Evolutionary conservation across 345 rosid species (phyloP).

Genomic region (Microcos paniculata): DNA sequence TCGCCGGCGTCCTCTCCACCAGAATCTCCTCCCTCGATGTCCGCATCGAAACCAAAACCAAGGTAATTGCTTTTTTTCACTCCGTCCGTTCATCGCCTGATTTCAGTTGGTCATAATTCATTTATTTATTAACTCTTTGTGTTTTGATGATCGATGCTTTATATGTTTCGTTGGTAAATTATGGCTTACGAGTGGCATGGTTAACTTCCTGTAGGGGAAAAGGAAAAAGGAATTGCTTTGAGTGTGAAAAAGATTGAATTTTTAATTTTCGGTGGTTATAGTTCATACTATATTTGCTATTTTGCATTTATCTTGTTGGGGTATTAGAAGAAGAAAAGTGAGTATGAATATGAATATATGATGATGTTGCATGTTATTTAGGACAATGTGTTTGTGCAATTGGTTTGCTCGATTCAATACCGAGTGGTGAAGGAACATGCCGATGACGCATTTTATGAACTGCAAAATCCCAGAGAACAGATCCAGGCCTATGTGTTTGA

Average conservation of each 20-base stretch:
- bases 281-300: neutral
- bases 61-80: slow-evolving; percentile 33
- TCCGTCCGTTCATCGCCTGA: neutral
- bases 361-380: slow-evolving; percentile 21
- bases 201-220: neutral
- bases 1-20: slow-evolving; percentile 90
- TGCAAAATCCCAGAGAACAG: slow-evolving; percentile 91
- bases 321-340: neutral
- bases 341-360: neutral
- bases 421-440: slow-evolving; percentile 71
- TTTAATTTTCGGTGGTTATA: neutral
- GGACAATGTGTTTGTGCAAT: slow-evolving; percentile 97
- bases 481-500: slow-evolving; percentile 96
- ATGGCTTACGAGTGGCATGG: neutral
- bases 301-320: neutral
- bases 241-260: neutral
- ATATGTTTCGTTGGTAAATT: neutral
- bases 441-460: slow-evolving; percentile 96
- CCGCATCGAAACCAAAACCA: slow-evolving; percentile 90
- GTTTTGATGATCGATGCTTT: neutral
- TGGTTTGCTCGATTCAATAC: slow-evolving; percentile 91
- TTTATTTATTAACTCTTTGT: neutral
- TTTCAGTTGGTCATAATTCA: neutral
- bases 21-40: slow-evolving; percentile 87
- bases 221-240: neutral